Conservation (phyloP, 225 moss, liverwort and hornwort genomes). For the Straminergon stramineum region DNA sequence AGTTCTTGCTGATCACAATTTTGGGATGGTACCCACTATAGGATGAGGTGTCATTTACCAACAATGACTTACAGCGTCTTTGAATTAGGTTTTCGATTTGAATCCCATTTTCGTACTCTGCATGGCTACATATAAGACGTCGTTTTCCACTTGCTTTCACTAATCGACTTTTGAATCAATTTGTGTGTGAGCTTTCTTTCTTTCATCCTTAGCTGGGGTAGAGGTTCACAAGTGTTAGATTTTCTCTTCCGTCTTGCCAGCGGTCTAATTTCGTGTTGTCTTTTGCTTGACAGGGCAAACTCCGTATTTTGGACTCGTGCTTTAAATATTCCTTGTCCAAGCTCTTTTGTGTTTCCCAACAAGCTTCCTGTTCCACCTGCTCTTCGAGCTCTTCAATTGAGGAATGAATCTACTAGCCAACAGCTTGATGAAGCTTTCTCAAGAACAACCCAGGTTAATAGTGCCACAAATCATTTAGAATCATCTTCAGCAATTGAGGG, state of each 20-base stretch:
- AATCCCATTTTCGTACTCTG: background rate
- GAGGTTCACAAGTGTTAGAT: background rate
- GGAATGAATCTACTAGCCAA: background rate
- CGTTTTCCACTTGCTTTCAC: background rate
- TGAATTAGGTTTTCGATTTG: background rate
- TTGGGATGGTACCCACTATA: background rate
- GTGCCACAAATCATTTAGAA: background rate
- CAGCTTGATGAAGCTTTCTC: background rate
- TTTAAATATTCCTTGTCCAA: slow-evolving; percentile 77
- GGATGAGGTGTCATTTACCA: background rate
- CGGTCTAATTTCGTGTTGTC: background rate
- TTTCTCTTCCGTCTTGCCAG: background rate
- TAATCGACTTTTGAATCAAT: background rate
- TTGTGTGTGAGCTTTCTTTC: background rate
- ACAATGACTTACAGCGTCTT: background rate
- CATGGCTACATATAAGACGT: background rate
- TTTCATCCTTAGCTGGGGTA: background rate
- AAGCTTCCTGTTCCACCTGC: slow-evolving; percentile 28
- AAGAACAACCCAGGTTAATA: background rate
- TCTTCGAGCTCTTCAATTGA: slow-evolving; percentile 11
- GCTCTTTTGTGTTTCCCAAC: slow-evolving; percentile 61
- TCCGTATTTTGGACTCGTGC: slow-evolving; percentile 94
- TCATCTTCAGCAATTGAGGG: slow-evolving; percentile 3
- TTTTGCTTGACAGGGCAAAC: slow-evolving; percentile 66
- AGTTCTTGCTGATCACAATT: background rate